Percentiles rank a stretch among this genome's conserved stretches.
Evolutionary conservation across 73 alveolate species (phyloP).

Genomic region (Urostyla sp.): DNA sequence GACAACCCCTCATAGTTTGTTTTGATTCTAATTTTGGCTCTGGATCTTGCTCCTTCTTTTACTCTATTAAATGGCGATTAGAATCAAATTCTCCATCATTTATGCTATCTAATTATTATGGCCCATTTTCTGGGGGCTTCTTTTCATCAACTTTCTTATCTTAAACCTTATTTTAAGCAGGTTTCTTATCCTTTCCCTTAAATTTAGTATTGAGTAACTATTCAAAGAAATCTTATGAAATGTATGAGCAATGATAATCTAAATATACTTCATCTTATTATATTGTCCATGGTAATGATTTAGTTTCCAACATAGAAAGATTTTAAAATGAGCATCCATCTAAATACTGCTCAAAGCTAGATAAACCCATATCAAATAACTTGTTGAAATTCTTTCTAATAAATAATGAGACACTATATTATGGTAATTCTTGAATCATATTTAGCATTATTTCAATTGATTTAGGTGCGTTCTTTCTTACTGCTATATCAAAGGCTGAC

Average conservation of each 20-base stretch:
- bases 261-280: constrained; percentile 1
- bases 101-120: too few relatives aligned
- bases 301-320: constrained; percentile 32
- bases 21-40: too few relatives aligned
- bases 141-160: too few relatives aligned
- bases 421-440: constrained; percentile 10
- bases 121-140: too few relatives aligned
- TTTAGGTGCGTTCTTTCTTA: constrained; percentile 30
- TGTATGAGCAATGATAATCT: constrained; percentile 43
- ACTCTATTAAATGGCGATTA: too few relatives aligned
- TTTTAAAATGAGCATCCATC: constrained; percentile 19
- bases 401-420: constrained; percentile 15
- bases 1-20: too few relatives aligned
- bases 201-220: neutral
- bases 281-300: constrained; percentile 13
- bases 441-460: constrained; percentile 37
- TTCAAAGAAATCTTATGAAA: neutral
- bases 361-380: constrained; percentile 16
- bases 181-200: too few relatives aligned
- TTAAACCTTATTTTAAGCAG: too few relatives aligned
- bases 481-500: constrained; percentile 48
- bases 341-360: constrained; percentile 3
- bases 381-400: constrained; percentile 33
- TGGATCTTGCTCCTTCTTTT: too few relatives aligned
- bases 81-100: too few relatives aligned